Conservation (phyloP, 306 rosid species). For the Lathyrus sativus region DNA sequence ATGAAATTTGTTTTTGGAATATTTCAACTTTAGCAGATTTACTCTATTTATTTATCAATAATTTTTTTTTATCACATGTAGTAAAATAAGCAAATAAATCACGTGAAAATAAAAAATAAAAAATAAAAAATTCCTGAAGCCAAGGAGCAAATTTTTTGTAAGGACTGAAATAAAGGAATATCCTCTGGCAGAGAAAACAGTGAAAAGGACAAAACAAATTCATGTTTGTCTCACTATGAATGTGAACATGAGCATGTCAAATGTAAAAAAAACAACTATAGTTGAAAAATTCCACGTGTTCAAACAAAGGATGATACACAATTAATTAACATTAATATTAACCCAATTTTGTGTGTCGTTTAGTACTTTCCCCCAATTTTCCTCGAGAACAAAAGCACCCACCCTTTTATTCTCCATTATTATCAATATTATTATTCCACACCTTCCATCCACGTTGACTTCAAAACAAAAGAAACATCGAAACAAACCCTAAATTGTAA, state of each 20-base stretch:
- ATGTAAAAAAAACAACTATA: not conserved
- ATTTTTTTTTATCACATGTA: not conserved
- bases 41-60: not conserved
- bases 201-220: not conserved
- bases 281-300: not conserved
- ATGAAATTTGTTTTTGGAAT: not conserved
- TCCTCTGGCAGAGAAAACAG: not conserved
- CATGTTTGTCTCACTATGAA: not conserved
- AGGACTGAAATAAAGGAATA: not conserved
- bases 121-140: not conserved
- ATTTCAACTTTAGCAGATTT: not conserved
- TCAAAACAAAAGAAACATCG: not conserved
- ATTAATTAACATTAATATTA: not conserved
- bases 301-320: not conserved
- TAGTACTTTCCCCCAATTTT: not conserved
- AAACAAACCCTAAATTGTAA: slow-evolving; percentile 6
- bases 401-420: slow-evolving; percentile 5
- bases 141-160: not conserved
- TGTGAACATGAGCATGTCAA: not conserved
- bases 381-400: not conserved
- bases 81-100: not conserved
- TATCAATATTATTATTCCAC: not conserved
- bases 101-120: not conserved
- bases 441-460: not conserved
- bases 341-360: not conserved